phyloP scores from a whole-genome alignment of 2,329 filamentous ascomycete species.

The Claviceps paspali region DNA sequence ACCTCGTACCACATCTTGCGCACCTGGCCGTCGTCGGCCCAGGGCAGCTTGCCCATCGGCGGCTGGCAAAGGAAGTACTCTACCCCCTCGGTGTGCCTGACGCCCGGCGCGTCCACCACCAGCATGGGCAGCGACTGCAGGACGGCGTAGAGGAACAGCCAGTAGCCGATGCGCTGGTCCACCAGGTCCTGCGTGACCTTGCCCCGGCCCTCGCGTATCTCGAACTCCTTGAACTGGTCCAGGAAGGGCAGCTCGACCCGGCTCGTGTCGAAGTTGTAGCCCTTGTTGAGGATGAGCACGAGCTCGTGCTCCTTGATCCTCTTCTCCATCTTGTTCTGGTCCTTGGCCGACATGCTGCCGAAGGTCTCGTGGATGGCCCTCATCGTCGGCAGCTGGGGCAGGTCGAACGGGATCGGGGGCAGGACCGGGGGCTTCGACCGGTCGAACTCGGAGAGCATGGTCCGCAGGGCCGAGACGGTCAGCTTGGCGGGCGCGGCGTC shows the following conservation, averaged over 20 bases:
- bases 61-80: conserved; percentile 74
- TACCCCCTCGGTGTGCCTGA: conserved; percentile 53
- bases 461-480: conserved; percentile 55
- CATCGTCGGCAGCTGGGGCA: conserved; percentile 62
- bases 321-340: conserved; percentile 56
- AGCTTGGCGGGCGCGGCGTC: conserved; percentile 44
- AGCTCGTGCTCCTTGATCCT: conserved; percentile 69
- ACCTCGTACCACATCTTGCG: conserved; percentile 62
- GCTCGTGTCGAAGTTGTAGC: conserved; percentile 64
- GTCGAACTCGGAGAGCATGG: conserved; percentile 77
- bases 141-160: conserved; percentile 68
- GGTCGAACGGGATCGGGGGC: conserved; percentile 81
- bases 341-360: conserved; percentile 50
- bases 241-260: conserved; percentile 46
- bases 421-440: conserved; percentile 76
- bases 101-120: conserved; percentile 57
- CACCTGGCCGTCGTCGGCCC: conserved; percentile 50
- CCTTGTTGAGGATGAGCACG: conserved; percentile 58
- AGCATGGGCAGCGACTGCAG: conserved; percentile 66
- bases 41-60: conserved; percentile 56
- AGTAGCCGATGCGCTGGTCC: conserved; percentile 60
- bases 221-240: conserved; percentile 54
- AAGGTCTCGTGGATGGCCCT: conserved; percentile 49
- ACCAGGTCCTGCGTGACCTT: conserved; percentile 50
- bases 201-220: conserved; percentile 50